Percentiles rank a stretch among this genome's conserved stretches.
These are phyloP conservation scores for Carnegiea gigantea DNA, from an alignment of 179 eudicot genomes.

Conservation along the genomic window DNA sequence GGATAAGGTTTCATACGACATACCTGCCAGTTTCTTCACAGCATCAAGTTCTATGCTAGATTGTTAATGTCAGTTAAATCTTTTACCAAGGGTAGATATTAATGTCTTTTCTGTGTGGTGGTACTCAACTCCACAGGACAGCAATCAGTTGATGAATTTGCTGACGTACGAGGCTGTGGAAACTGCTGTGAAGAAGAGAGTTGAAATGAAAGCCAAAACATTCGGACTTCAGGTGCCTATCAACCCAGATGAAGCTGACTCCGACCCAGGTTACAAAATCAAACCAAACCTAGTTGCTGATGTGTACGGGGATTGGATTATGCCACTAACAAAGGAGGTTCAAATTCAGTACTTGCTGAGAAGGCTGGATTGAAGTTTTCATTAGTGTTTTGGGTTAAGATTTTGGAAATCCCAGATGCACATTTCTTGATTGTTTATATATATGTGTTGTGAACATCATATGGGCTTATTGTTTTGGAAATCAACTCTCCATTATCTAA, in stretches of 20 bases:
- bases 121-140: slow-evolving; percentile 46
- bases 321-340: slow-evolving; percentile 88
- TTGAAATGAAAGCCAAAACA: slow-evolving; percentile 69
- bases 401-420: background rate
- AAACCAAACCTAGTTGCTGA: slow-evolving; percentile 73
- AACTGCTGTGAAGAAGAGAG: slow-evolving; percentile 59
- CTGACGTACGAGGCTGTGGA: slow-evolving; percentile 74
- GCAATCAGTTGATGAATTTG: slow-evolving; percentile 53
- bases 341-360: slow-evolving; percentile 75
- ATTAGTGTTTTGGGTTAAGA: background rate
- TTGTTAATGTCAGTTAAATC: too few relatives aligned
- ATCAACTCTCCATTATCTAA: background rate
- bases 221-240: slow-evolving; percentile 60
- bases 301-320: slow-evolving; percentile 82
- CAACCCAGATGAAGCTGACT: slow-evolving; percentile 34
- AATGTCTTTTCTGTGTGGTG: slow-evolving; percentile 4
- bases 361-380: slow-evolving; percentile 56
- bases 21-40: too few relatives aligned
- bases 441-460: background rate
- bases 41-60: too few relatives aligned
- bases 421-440: slow-evolving; percentile 5
- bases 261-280: slow-evolving; percentile 61
- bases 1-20: too few relatives aligned
- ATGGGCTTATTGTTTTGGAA: background rate
- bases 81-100: too few relatives aligned